Conservation (phyloP, 768 basidiomycete species). For the Megacollybia marginata region DNA sequence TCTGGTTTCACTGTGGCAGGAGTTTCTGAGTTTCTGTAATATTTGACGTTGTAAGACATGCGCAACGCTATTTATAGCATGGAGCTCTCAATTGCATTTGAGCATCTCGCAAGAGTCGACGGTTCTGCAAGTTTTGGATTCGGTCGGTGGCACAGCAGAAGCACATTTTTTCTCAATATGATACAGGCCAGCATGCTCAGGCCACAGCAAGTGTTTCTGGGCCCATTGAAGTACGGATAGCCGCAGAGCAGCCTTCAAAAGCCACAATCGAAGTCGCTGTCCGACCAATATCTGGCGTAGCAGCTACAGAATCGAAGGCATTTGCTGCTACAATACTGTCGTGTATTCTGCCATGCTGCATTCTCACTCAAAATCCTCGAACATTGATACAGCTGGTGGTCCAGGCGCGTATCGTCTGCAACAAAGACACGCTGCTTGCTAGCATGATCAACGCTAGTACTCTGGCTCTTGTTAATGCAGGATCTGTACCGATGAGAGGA, state of each 20-base stretch:
- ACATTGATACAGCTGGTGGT: slow-evolving; percentile 74
- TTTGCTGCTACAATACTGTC: slow-evolving; percentile 46
- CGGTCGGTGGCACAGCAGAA: slow-evolving; percentile 27
- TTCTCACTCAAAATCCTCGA: slow-evolving; percentile 65
- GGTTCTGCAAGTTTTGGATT: slow-evolving; percentile 70
- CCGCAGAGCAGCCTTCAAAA: slow-evolving; percentile 61
- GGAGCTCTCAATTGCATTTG: slow-evolving; percentile 25
- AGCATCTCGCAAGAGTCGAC: slow-evolving; percentile 63
- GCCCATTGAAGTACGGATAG: slow-evolving; percentile 68
- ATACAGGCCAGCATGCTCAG: slow-evolving; percentile 23
- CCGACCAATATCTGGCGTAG: slow-evolving; percentile 60
- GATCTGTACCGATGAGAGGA: slow-evolving; percentile 68
- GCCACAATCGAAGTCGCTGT: slow-evolving; percentile 71
- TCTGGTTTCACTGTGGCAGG: not conserved
- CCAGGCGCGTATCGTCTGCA: slow-evolving; percentile 40
- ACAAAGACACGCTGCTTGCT: slow-evolving; percentile 42
- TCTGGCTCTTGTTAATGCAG: slow-evolving; percentile 60
- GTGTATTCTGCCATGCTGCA: slow-evolving; percentile 51
- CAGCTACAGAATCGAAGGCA: slow-evolving; percentile 64
- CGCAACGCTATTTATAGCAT: no score
- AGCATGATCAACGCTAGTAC: slow-evolving; percentile 66
- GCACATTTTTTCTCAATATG: slow-evolving; percentile 5
- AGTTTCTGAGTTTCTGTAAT: not conserved
- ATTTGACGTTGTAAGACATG: no score
- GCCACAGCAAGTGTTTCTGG: slow-evolving; percentile 73